Conservation (phyloP, 2,329 filamentous ascomycete species). For the Setomelanomma holmii region DNA sequence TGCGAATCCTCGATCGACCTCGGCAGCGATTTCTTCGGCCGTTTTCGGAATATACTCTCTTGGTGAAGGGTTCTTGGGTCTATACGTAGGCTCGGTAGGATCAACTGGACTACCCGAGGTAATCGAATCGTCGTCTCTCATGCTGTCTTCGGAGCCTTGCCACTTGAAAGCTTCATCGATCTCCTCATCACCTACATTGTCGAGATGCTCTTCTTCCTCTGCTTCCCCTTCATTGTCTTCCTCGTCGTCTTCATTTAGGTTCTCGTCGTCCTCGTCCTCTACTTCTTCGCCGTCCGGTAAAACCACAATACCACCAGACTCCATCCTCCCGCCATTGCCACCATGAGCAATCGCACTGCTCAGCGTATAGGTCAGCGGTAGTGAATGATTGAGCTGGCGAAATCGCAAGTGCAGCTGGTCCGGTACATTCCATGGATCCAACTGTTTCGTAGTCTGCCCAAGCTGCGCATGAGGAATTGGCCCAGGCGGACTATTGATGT, state of each 20-base stretch:
- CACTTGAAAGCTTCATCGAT: too few species aligned
- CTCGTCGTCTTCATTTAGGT: background rate
- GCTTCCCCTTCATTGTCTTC: background rate
- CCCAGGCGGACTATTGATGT: background rate
- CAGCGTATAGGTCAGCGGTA: slow-evolving; percentile 9
- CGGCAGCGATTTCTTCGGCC: too few species aligned
- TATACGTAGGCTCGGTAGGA: too few species aligned
- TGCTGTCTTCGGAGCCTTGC: too few species aligned
- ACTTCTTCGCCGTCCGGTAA: background rate
- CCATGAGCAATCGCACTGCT: slow-evolving; percentile 13
- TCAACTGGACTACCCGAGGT: too few species aligned
- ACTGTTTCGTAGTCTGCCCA: background rate
- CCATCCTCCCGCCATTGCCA: background rate
- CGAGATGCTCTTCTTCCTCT: too few species aligned
- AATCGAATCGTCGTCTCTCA: too few species aligned
- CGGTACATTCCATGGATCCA: background rate
- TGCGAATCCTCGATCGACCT: too few species aligned
- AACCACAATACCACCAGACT: background rate
- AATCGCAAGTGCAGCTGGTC: slow-evolving; percentile 2
- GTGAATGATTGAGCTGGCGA: background rate
- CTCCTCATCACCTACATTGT: too few species aligned
- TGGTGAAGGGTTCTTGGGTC: too few species aligned
- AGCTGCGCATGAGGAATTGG: background rate
- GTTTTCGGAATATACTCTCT: too few species aligned
- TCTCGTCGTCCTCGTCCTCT: background rate